Evolutionary conservation across 192 early-diverging fungal species (phyloP).

Genomic region (Backusella luteola): DNA sequence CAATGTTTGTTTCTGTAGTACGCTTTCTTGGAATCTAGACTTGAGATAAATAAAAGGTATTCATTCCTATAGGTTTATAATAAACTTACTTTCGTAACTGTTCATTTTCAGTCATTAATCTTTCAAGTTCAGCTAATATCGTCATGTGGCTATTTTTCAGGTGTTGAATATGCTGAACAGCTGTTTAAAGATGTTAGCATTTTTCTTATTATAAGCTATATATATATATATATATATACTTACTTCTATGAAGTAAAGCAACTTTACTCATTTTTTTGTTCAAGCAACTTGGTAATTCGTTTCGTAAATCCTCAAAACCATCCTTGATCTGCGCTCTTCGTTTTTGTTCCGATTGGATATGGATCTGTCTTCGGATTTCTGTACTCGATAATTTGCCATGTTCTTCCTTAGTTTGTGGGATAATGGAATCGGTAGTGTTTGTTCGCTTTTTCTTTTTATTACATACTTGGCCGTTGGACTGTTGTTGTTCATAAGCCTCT

Average conservation of each 20-base stretch:
- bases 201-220: neutral
- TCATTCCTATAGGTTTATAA: neutral
- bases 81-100: constrained; percentile 29
- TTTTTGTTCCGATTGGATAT: constrained; percentile 37
- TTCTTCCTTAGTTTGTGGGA: neutral
- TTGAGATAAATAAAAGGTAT: neutral
- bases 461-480: neutral
- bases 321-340: constrained; percentile 37
- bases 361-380: constrained; percentile 28
- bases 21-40: constrained; percentile 28
- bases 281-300: constrained; percentile 32
- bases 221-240: neutral
- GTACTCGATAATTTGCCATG: constrained; percentile 3
- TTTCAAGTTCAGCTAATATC: constrained; percentile 29
- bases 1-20: constrained; percentile 29
- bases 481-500: constrained; percentile 23
- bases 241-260: constrained; percentile 34
- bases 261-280: constrained; percentile 42
- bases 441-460: neutral
- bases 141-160: constrained; percentile 34
- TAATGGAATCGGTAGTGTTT: constrained; percentile 5
- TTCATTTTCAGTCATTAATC: constrained; percentile 29
- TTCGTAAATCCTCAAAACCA: constrained; percentile 40
- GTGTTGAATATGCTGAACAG: constrained; percentile 42
- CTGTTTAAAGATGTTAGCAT: constrained; percentile 4